Conservation (phyloP, 495 filamentous ascomycete species). For the Xylaria scruposa region DNA sequence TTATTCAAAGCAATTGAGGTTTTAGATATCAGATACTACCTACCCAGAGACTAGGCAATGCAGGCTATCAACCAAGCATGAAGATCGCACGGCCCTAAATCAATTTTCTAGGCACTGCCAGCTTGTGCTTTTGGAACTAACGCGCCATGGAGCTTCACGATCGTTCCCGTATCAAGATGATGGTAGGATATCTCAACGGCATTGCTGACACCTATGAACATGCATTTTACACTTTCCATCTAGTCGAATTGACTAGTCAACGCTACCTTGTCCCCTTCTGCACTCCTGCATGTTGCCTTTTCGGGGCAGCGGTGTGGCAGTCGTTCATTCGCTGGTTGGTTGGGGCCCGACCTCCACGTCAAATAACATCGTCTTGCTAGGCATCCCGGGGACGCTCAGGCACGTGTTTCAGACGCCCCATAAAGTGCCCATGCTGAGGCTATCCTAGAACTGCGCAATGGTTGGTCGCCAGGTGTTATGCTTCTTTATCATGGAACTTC, state of each 20-base stretch:
- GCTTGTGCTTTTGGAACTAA: background rate
- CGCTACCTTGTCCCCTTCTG: conserved; percentile 25
- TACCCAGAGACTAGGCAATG: conserved; percentile 1
- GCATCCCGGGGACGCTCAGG: conserved; percentile 27
- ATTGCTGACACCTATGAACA: conserved; percentile 15
- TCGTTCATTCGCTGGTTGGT: conserved; percentile 39
- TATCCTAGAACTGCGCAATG: conserved; percentile 24
- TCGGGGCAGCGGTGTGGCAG: conserved; percentile 42
- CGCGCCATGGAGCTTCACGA: conserved; percentile 14
- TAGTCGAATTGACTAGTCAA: conserved; percentile 30
- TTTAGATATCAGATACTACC: conserved; percentile 10
- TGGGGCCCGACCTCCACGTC: conserved; percentile 43
- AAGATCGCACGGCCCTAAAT: background rate
- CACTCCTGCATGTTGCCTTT: conserved; percentile 39
- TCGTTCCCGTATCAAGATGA: conserved; percentile 6
- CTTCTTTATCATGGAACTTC: conserved; percentile 20
- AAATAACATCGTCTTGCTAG: conserved; percentile 30
- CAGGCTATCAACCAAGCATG: background rate
- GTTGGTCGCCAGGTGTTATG: conserved; percentile 28
- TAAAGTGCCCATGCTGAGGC: conserved; percentile 24
- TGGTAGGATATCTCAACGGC: background rate
- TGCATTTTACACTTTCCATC: conserved; percentile 30
- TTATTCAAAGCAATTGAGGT: conserved; percentile 1
- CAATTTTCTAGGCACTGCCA: background rate
- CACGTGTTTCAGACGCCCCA: conserved; percentile 30